Evolutionary conservation across 371 early-diverging fungal species (phyloP), one percentile per base, ranked within the genome.

Genomic region (Capniomyces stellatus): DNA sequence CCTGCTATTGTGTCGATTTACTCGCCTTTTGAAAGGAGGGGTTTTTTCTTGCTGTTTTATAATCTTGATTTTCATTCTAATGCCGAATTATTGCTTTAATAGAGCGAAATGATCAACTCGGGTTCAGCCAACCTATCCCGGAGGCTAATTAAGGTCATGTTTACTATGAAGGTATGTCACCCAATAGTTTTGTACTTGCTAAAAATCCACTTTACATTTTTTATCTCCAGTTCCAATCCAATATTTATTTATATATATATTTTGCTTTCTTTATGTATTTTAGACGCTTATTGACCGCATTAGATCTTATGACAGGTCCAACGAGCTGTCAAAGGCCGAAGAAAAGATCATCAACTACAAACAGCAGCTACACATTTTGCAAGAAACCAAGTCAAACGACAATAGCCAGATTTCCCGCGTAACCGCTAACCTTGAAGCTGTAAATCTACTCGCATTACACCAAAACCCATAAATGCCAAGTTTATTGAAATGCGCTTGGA

Each of bases 271-370:
- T 46, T 23, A 10, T 19, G 8, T 4, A 6, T 25, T 3, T 49
- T 49, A 49, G 49, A n/a, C 30, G n/a, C 49, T 49, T n/a, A 49
- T 49, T 49, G 49, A 49, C 29, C 25, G 49, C 10, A n/a, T 49
- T 4, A 49, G 28, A 28, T n/a, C 29, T 10, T 49, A 49, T 28
- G 30, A 49, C n/a, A n/a, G 49, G n/a, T 25, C 49, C n/a, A 27
- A 21, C 8, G 49, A 49, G 30, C n/a, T n/a, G 15, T 27, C 2
- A 25, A 49, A 49, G 28, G n/a, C 28, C n/a, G 49, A 49, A 27
- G 49, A 49, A 27, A 19, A n/a, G 30, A n/a, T 49, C 10, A 49
- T 49, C 4, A 27, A 27, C n/a, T 49, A 19, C 28, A 49, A 49
- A 27, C 29, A 49, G 30, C 49, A 49, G 49, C 49, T 49, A 3